A percentile compares a stretch with the other conserved stretches of the same genome.
Evolutionary conservation across 768 basidiomycete genomes (phyloP).

Genomic region (Tylopilus felleus): DNA sequence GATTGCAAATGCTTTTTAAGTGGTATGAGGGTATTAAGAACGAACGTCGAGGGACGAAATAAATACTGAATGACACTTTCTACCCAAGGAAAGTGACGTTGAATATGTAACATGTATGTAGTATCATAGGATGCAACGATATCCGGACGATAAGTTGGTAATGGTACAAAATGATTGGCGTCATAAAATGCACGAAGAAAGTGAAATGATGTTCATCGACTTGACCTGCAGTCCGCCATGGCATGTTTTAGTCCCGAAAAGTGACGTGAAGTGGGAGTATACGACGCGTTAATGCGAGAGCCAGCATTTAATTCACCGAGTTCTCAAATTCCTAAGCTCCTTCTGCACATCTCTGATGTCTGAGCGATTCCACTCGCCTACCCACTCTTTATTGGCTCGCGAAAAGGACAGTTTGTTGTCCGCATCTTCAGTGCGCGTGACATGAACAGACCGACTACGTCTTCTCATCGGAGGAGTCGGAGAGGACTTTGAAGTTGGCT

Average conservation of each 20-base stretch:
- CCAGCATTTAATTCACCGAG: constrained; percentile 5
- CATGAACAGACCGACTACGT: constrained; percentile 18
- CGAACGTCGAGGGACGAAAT: not conserved
- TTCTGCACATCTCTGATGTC: constrained; percentile 39
- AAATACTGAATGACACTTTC: not conserved
- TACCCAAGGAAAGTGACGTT: not conserved
- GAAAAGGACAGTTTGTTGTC: not conserved
- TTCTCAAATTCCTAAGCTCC: constrained; percentile 32
- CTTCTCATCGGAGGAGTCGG: not conserved
- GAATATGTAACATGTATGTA: not conserved
- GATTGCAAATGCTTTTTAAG: not conserved
- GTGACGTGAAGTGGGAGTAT: not conserved
- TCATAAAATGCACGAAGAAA: not conserved
- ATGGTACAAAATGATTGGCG: constrained; percentile 12
- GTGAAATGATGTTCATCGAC: not conserved
- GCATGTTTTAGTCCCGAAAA: not conserved
- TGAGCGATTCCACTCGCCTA: constrained; percentile 40
- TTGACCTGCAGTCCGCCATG: constrained; percentile 18
- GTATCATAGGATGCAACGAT: constrained; percentile 1
- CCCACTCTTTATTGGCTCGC: constrained; percentile 26
- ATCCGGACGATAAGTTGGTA: not conserved
- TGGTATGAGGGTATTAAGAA: not conserved
- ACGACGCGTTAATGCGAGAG: not conserved
- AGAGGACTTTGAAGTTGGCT: not conserved
- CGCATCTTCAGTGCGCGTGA: not conserved